Conservation (phyloP, 2,329 filamentous ascomycete genomes). For the Rhynchosporium agropyri region DNA sequence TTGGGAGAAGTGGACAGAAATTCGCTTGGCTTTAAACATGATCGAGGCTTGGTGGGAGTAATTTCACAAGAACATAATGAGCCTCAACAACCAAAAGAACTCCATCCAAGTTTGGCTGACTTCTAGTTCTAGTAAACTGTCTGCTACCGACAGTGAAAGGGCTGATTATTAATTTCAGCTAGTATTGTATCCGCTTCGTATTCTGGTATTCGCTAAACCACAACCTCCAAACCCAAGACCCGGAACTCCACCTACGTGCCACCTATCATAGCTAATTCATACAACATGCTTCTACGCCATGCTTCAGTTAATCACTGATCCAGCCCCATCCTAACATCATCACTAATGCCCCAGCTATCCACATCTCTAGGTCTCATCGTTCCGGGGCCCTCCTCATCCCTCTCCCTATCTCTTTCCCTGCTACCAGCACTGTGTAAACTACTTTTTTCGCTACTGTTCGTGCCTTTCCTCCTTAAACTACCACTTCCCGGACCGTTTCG, state of each 20-base stretch:
- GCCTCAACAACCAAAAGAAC: too few relatives aligned
- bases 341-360: slow-evolving; percentile 76
- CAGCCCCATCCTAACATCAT: slow-evolving; percentile 82
- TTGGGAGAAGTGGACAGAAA: background rate
- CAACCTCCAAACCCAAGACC: background rate
- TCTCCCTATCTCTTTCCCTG: slow-evolving; percentile 24
- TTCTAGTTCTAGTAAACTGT: background rate
- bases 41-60: background rate
- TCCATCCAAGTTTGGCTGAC: too few relatives aligned
- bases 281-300: background rate
- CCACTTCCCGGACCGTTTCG: slow-evolving; percentile 3
- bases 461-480: slow-evolving; percentile 32
- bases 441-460: slow-evolving; percentile 14
- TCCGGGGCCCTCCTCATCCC: slow-evolving; percentile 49
- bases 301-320: slow-evolving; percentile 52
- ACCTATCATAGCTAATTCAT: background rate
- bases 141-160: background rate
- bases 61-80: slow-evolving; percentile 9
- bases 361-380: slow-evolving; percentile 54
- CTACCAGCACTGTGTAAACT: slow-evolving; percentile 26
- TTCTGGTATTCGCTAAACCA: slow-evolving; percentile 7
- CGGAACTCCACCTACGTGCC: background rate
- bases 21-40: slow-evolving; percentile 14
- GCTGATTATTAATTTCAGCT: background rate
- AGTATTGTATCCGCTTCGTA: background rate